Base-by-base conservation (phyloP, 2,329 filamentous ascomycete species). In the Colletotrichum melonis region DNA sequence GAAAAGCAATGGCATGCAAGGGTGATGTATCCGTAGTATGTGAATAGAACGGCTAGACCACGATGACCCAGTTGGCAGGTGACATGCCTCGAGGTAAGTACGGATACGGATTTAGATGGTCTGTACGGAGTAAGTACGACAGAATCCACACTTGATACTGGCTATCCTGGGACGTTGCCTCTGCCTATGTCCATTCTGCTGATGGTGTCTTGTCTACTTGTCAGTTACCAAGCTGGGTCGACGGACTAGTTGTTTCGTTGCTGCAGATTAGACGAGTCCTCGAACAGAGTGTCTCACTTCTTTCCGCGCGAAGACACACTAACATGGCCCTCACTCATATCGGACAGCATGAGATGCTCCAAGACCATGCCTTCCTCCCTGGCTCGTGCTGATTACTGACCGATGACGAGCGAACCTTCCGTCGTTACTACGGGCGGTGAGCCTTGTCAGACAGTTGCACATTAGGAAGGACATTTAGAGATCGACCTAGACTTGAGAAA, bases 401-500 rank as follows among this genome's bases (percentile, higher is more conserved):
- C 46, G 32, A 38, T 58, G 42, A 55, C 22, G 30, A 24, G 32
- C 52, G 22, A 55, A 35, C 12, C 26, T 54, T 26, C 52, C 59
- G 32, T 57, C 52, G 24, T 26, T 22, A 24, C 14, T 49, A 59
- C 65, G 63, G 69, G 69, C 38, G 59, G 38, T 28, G 42, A 24
- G 56, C 42, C 46, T 55, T 64, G 55, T 24, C 54, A 54, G 66
- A 69, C 26, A 19, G 49, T 35, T n/a, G 66, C 66, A 56, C 60
- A 70, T 57, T 56, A 65, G 70, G 70, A 70, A 73, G 66, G 70
- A 56, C 70, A 54, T 30, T 19, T 52, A 24, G 52, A 54, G 69
- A 72, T 72, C 52, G 65, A 32, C 69, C 59, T 4, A 16, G 63
- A 67, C 35, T 28, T 38, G 64, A 22, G 49, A 32, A 42, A 42